Evolutionary conservation across 2,329 filamentous ascomycete species (phyloP), one percentile per base, ranked within the genome.

Genomic region (Lasiodiplodia theobromae): DNA sequence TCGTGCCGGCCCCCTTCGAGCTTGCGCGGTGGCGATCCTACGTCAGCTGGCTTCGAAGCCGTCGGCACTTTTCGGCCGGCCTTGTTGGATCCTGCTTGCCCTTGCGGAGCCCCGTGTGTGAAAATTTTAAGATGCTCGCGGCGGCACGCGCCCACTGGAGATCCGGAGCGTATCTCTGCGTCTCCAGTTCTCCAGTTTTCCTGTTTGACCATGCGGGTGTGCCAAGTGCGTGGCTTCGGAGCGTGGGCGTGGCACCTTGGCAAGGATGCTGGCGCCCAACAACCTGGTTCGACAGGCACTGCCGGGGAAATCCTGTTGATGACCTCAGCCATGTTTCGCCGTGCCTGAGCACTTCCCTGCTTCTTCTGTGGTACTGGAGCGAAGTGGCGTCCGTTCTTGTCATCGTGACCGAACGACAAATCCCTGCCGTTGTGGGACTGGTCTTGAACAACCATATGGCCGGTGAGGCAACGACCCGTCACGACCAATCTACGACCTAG

Each of bases 171-270:
- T 21, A 38, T 64, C 47, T 52, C n/a, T 51, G 28, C 18, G 47
- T 52, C 44, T 28, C 44, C 47, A 52, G 31, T 64, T 64, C 60
- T 52, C 60, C 47, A 64, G n/a, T 64, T 53, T 64, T 64, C 47
- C 16, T 52, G 60, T 64, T 64, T 52, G 60, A 53, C 60, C 60
- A 64, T 64, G 47, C 47, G n/a, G 60, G 31, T 28, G 60, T 47
- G 60, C 60, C 60, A 64, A 53, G 60, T 23, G 47, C 16, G 14
- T 23, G 58, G 58, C 40, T 34, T 51, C 60, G 31, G 44, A 38
- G 47, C 44, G 14, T 31, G 23, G 38, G 57, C 23, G 40, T 62
- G 44, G 31, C 44, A 64, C 3, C 47, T 34, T 52, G 60, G 47
- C 60, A 64, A 34, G 60, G 60, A 64, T 64, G 10, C 31, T 2